Evolutionary conservation across 495 filamentous ascomycete genomes (phyloP).

Genomic region (Penicillium coffeae): DNA sequence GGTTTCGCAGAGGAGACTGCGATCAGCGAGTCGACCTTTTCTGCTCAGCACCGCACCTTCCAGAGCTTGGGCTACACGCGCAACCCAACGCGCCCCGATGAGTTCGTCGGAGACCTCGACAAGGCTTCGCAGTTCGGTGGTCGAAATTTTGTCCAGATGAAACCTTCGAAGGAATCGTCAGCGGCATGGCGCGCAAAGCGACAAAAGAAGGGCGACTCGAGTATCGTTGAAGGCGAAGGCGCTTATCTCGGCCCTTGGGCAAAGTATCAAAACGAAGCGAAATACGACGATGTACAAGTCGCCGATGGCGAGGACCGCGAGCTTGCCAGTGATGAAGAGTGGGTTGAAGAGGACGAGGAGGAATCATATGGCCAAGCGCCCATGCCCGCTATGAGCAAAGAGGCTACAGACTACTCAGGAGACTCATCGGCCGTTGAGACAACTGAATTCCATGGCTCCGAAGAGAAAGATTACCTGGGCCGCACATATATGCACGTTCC

Average conservation of each 20-base stretch:
- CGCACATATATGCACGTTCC: constrained; percentile 81
- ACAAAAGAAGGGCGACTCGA: constrained; percentile 78
- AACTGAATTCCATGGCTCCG: constrained; percentile 80
- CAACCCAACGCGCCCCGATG: constrained; percentile 48
- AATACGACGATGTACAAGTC: constrained; percentile 58
- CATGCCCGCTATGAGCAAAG: constrained; percentile 52
- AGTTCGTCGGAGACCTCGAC: constrained; percentile 53
- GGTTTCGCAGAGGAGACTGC: constrained; percentile 83
- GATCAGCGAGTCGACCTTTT: constrained; percentile 86
- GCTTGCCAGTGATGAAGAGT: constrained; percentile 74
- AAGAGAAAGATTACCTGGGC: constrained; percentile 85
- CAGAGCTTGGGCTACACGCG: constrained; percentile 60
- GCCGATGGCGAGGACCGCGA: constrained; percentile 50
- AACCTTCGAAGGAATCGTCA: constrained; percentile 62
- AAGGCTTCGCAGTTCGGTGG: constrained; percentile 49
- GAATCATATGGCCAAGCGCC: constrained; percentile 40
- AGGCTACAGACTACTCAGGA: constrained; percentile 57
- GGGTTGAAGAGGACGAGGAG: constrained; percentile 58
- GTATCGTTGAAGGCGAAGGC: constrained; percentile 76
- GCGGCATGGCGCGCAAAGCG: constrained; percentile 63
- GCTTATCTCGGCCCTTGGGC: constrained; percentile 96
- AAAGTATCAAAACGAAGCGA: constrained; percentile 63
- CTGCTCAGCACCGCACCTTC: constrained; percentile 72
- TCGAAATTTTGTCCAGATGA: constrained; percentile 55
- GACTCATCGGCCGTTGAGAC: constrained; percentile 61